Evolutionary conservation across 2,329 filamentous ascomycete species (phyloP).

Genomic region (Beauveria sp.): DNA sequence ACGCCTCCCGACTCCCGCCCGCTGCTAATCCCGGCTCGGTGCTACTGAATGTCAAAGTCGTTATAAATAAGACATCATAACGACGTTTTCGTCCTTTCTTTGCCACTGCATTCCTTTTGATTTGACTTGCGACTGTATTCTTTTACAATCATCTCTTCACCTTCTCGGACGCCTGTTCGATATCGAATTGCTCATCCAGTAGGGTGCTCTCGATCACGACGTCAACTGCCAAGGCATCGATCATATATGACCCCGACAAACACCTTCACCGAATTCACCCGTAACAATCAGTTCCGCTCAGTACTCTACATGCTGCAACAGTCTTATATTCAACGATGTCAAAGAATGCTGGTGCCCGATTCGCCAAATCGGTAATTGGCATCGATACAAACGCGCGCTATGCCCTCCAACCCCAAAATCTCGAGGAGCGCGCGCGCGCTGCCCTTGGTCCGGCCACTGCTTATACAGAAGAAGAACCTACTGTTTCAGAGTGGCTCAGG

Average conservation of each 20-base stretch:
- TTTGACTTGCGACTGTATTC: neutral
- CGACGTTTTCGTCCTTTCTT: neutral
- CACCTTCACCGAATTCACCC: neutral
- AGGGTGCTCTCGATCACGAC: neutral
- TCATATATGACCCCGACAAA: neutral
- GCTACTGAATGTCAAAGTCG: neutral
- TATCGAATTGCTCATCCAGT: neutral
- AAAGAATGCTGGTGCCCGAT: neutral
- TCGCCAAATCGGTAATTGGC: constrained; percentile 22
- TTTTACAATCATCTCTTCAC: neutral
- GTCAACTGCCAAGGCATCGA: neutral
- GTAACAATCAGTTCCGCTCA: neutral
- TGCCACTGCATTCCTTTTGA: neutral
- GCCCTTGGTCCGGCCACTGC: constrained; percentile 20
- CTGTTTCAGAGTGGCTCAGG: constrained; percentile 52
- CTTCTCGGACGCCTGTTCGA: neutral
- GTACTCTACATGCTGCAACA: neutral
- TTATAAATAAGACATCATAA: neutral
- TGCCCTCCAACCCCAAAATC: constrained; percentile 18
- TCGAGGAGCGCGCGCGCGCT: constrained; percentile 19
- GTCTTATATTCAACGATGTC: neutral
- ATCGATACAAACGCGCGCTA: constrained; percentile 24
- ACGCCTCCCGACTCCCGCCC: neutral
- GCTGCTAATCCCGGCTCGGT: constrained; percentile 5
- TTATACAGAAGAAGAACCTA: constrained; percentile 59